phyloP scores from a whole-genome alignment of 2,329 filamentous ascomycete genomes.

The Penicillium expansum region DNA sequence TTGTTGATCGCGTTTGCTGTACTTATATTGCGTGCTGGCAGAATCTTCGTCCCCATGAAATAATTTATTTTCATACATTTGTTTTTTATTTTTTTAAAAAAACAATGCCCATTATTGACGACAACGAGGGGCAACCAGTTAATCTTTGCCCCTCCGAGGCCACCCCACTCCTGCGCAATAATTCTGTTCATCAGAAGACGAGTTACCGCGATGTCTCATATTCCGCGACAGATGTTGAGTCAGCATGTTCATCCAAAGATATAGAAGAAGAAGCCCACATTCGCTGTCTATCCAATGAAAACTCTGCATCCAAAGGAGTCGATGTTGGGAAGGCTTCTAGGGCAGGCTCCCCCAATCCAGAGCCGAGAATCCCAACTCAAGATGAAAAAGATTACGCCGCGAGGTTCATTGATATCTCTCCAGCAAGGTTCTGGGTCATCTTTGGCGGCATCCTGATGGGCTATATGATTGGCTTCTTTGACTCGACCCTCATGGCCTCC shows the following conservation, averaged over 20 bases:
- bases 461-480: conserved; percentile 62
- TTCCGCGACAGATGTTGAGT: conserved; percentile 7
- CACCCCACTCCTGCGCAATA: conserved; percentile 16
- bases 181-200: conserved; percentile 1
- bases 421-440: conserved; percentile 59
- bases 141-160: conserved; percentile 13
- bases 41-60: background rate
- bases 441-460: conserved; percentile 59
- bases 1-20: background rate
- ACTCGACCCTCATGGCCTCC: conserved; percentile 77
- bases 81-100: background rate
- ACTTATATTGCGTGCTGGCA: background rate
- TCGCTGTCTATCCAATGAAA: conserved; percentile 25
- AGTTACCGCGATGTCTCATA: conserved; percentile 8
- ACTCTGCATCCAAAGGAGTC: conserved; percentile 28
- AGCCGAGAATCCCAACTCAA: conserved; percentile 2
- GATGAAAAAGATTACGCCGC: conserved; percentile 26
- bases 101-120: background rate
- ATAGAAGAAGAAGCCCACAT: conserved; percentile 18
- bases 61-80: background rate
- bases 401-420: conserved; percentile 40
- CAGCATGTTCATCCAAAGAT: background rate
- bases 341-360: conserved; percentile 1
- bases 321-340: conserved; percentile 26
- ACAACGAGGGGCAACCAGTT: background rate